A percentile compares a stretch with the other conserved stretches of the same genome.
Conservation (phyloP, 768 basidiomycete species). For the Mycena belliarum region DNA sequence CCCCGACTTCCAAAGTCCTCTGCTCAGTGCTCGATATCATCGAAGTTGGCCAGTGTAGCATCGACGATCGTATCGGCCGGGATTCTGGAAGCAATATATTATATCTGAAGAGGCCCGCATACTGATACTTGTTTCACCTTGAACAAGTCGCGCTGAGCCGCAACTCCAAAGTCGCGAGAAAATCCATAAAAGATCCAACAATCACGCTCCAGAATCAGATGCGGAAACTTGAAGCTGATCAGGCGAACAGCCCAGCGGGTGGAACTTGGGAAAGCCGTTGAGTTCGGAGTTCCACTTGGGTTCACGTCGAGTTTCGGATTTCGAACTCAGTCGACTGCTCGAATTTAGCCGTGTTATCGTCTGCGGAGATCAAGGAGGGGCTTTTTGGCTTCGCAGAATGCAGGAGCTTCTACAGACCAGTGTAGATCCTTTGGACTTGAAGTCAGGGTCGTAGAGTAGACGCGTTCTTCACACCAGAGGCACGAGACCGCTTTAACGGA, state of each 20-base stretch:
- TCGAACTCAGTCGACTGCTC: slow-evolving; percentile 1
- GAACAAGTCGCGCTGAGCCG: neutral
- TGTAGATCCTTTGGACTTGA: neutral
- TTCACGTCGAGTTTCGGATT: neutral
- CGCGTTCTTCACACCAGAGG: neutral
- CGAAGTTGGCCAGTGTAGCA: too few relatives aligned
- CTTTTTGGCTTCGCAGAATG: neutral
- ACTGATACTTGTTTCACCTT: slow-evolving; percentile 4
- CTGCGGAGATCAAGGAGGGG: neutral
- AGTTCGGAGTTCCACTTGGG: too few relatives aligned
- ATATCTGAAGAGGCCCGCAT: slow-evolving; percentile 1
- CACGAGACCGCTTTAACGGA: neutral
- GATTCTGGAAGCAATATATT: too few relatives aligned
- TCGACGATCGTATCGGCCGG: too few relatives aligned
- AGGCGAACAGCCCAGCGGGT: slow-evolving; percentile 3
- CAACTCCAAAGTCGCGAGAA: neutral
- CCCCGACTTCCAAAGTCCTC: too few relatives aligned
- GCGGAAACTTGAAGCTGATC: too few relatives aligned
- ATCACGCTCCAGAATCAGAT: neutral
- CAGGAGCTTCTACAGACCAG: neutral
- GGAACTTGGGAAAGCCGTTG: neutral
- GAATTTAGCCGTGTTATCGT: neutral
- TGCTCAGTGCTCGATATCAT: too few relatives aligned
- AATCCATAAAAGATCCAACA: slow-evolving; percentile 5
- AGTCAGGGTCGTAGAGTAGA: neutral